These are phyloP conservation scores for Otatea glauca DNA, from an alignment of 176 grass and related monocot species.

Conservation along the genomic window DNA sequence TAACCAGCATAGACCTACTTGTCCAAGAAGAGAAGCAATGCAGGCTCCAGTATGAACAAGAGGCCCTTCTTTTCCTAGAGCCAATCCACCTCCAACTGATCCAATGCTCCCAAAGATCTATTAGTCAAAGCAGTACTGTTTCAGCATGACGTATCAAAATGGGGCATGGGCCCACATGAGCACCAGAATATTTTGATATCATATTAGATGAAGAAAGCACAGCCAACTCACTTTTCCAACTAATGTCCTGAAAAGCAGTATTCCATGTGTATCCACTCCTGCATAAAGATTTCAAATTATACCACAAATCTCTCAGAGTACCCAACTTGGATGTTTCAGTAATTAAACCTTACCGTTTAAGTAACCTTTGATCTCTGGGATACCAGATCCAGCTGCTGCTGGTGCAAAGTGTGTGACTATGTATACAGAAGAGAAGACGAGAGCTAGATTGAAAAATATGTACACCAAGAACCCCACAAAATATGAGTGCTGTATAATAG, in stretches of 20 bases:
- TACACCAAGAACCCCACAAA: conserved; percentile 91
- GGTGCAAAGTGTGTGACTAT: conserved; percentile 91
- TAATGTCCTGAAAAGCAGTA: conserved; percentile 95
- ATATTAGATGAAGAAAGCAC: conserved; percentile 34
- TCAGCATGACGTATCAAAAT: conserved; percentile 44
- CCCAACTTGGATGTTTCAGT: conserved; percentile 31
- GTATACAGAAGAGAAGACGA: conserved; percentile 92
- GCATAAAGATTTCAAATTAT: conserved; percentile 46
- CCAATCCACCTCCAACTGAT: conserved; percentile 96
- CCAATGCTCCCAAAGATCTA: conserved; percentile 99
- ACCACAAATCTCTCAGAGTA: conserved; percentile 7
- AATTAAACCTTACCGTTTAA: conserved; percentile 77
- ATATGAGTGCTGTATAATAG: conserved; percentile 97
- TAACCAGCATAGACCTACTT: conserved; percentile 55
- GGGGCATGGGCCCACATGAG: neutral
- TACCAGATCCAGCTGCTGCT: conserved; percentile 98
- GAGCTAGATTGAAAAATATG: conserved; percentile 78
- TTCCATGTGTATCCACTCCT: conserved; percentile 99
- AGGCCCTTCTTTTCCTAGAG: conserved; percentile 98
- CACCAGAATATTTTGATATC: neutral
- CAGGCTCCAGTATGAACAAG: conserved; percentile 99
- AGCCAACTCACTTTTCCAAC: conserved; percentile 76
- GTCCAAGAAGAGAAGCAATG: conserved; percentile 98
- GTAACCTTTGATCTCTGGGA: conserved; percentile 99
- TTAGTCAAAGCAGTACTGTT: conserved; percentile 44